Base-by-base conservation (phyloP, 140 eudicot genomes). In the Ambrosia hybrid region DNA sequence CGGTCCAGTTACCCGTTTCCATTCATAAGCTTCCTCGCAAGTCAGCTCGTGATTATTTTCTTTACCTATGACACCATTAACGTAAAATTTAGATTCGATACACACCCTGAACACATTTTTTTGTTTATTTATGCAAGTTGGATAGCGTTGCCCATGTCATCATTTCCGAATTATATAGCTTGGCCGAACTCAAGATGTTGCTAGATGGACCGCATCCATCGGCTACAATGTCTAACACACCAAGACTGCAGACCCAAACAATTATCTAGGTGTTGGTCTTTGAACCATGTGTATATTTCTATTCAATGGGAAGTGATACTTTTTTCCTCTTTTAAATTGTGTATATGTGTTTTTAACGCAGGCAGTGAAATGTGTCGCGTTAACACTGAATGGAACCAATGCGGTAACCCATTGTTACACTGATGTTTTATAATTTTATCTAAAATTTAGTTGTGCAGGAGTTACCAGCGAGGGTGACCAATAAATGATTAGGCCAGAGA, bases 31-130 rank as follows among this genome's bases (percentile, higher is more conserved):
- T 58, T 91, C 95, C 7, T 83, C 92, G 57, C 83, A 91, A 0
- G 97, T 85, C 37, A 88, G 87, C 34, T 48, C 80, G 37, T 77
- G 4, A 39, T 39, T 71, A 1, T 80, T 78, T 3, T 79, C 84
- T 37, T 65, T 84, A 10, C 95, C 92, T 5, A 91, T 71, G 9
- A 92, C 97, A 15, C 95, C 92, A 14, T 88, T 75, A n/a, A 91
- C 95, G 52, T 85, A 88, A 67, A 88, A 88, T 37, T 86, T 91
- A 3, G 83, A 81, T 14, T 84, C 88, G 84, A 91, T 82, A 76
- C 85, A 91, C 4, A 88, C 87, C 13, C 85, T 0, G 97, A 88
- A 36, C 97, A 91, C 86, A 83, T 72, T 91, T 91, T 71, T 90
- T 76, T 0, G 90, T 21, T 21, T 21, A 80, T 68, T 76, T 84